Base-by-base conservation (phyloP, 1,284 basidiomycete species). In the Leccinum insolens region DNA sequence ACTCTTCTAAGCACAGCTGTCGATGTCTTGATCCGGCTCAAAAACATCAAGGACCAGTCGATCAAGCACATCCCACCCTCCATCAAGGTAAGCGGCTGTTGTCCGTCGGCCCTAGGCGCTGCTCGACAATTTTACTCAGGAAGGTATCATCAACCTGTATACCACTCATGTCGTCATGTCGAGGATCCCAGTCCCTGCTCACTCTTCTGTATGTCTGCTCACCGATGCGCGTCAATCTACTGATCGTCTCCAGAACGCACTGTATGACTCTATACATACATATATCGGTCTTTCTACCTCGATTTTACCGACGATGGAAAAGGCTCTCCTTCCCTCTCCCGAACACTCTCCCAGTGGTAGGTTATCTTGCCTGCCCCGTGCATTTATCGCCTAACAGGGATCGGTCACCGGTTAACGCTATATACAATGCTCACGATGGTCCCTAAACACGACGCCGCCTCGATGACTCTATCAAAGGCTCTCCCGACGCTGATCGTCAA, bases 351-450 rank as follows among this genome's bases (percentile, higher is more conserved):
- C 94, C 5, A 79, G 80, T 60, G 83, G 91, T 91, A 71, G 57
- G 82, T 73, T 39, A 60, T 64, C 14, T 44, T 57, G 28, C 55
- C 9, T 59, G 1, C 12, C 7, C 20, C 3, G 1, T 67, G 63
- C 7, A 63, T 63, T 17, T 46, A 49, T 20, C 44, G 41, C 62
- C 55, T 41, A 0, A 82, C 90, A 0, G 94, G 94, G 2, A 86
- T 93, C 3, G 95, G 96, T 69, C 95, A 98, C 76, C 90, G 95
- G n/a, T 79, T 89, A 7, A 84, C 90, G 0, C 82, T 98, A 11
- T 95, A 94, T 79, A 85, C 86, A 8, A 94, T 98, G 88, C 83
- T 95, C 2, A 79, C 84, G 3, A 79, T 76, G 44, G 71, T 96
- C 4, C 79, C 82, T 2, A 84, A 90, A 1, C 85, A 87, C 3